These are phyloP conservation scores for Alternaria gaisen DNA, from an alignment of 2,329 filamentous ascomycete species.

Conservation along the genomic window DNA sequence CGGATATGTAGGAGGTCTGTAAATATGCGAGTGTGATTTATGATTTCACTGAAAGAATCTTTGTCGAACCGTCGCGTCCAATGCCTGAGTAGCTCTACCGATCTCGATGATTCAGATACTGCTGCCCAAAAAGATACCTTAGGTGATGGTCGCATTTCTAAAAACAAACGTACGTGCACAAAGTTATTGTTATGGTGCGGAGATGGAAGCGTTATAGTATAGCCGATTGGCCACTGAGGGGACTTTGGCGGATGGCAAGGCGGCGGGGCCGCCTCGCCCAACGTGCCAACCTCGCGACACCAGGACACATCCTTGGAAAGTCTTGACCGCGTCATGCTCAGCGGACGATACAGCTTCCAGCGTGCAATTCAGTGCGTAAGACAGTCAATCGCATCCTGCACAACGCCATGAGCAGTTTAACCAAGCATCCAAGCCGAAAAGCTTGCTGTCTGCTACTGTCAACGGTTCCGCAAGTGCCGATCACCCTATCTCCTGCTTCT, in stretches of 20 bases:
- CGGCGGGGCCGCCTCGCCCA: not conserved
- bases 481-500: constrained; percentile 37
- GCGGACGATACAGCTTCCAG: not conserved
- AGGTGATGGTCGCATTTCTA: not conserved
- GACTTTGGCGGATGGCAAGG: not conserved
- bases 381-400: not conserved
- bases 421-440: constrained; percentile 14
- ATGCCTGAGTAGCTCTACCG: not conserved
- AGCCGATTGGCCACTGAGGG: not conserved
- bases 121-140: not conserved
- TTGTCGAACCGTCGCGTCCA: not conserved
- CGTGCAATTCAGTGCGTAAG: not conserved
- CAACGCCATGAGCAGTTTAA: not conserved
- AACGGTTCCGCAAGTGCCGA: constrained; percentile 26
- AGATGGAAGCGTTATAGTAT: not conserved
- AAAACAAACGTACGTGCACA: not conserved
- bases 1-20: not conserved
- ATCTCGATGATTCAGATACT: not conserved
- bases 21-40: not conserved
- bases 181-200: not conserved
- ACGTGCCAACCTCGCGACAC: constrained; percentile 3
- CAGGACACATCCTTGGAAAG: not conserved
- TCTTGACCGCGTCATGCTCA: constrained; percentile 4
- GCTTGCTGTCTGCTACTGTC: constrained; percentile 18
- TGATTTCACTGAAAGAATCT: not conserved